Conservation (phyloP, 23 red algal genomes). For the Gracilaria caudata region DNA sequence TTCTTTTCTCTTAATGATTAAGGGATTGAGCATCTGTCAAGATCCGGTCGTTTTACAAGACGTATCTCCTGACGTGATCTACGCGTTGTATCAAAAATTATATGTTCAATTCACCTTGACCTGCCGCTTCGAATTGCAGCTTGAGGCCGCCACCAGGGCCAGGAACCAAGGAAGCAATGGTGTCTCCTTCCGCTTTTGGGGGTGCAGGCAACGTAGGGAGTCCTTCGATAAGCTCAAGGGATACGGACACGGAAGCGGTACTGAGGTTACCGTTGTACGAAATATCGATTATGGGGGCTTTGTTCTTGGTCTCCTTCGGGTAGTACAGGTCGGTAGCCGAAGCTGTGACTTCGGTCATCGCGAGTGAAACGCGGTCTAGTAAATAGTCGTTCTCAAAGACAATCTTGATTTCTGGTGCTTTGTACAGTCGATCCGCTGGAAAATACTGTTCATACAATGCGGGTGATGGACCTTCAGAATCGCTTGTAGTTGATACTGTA, state of each 20-base stretch:
- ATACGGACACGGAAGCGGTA: constrained; percentile 57
- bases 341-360: constrained; percentile 62
- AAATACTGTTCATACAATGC: constrained; percentile 69
- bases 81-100: not conserved
- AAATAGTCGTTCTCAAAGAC: constrained; percentile 39
- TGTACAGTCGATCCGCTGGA: constrained; percentile 36
- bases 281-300: constrained; percentile 77
- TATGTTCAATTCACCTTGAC: not conserved
- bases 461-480: constrained; percentile 12
- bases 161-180: constrained; percentile 47
- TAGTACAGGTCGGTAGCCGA: constrained; percentile 49
- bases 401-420: constrained; percentile 74
- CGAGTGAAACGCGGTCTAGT: constrained; percentile 39
- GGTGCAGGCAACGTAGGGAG: constrained; percentile 55
- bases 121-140: constrained; percentile 40
- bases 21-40: not conserved
- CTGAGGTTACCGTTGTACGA: constrained; percentile 56
- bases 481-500: not conserved
- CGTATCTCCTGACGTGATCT: not conserved
- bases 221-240: constrained; percentile 34
- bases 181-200: constrained; percentile 54
- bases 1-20: not conserved
- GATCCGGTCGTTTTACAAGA: not conserved
- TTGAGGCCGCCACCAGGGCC: constrained; percentile 72
- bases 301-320: constrained; percentile 64